Evolutionary conservation across 768 basidiomycete genomes (phyloP).

Genomic region (Scleroderma bovista): DNA sequence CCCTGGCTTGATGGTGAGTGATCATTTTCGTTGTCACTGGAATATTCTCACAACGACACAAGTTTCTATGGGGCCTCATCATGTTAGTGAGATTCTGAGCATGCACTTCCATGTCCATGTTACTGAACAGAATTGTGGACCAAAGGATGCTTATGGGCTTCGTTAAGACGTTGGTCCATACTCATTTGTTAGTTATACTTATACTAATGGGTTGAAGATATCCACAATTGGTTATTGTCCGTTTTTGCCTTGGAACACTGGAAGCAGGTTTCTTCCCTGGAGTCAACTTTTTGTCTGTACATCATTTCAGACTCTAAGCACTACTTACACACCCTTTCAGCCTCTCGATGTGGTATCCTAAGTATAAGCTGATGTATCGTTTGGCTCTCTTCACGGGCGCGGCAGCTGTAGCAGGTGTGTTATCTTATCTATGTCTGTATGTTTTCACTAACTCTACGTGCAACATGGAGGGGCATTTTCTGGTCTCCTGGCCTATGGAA

Average conservation of each 20-base stretch:
- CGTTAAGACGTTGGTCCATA: conserved; percentile 45
- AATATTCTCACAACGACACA: not conserved
- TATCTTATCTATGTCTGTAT: not conserved
- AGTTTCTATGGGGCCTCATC: conserved; percentile 59
- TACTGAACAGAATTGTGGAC: not conserved
- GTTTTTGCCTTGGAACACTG: conserved; percentile 51
- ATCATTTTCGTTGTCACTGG: not conserved
- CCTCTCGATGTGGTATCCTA: conserved; percentile 58
- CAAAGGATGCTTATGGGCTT: conserved; percentile 57
- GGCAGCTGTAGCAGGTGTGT: conserved; percentile 46
- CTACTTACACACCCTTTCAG: conserved; percentile 19
- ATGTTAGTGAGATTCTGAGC: conserved; percentile 35
- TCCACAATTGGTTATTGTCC: conserved; percentile 49
- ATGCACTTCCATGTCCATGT: not conserved
- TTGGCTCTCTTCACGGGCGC: conserved; percentile 58
- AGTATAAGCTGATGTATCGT: conserved; percentile 48
- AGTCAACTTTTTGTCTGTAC: conserved; percentile 52
- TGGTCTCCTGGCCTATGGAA: conserved; percentile 47
- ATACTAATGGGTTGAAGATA: conserved; percentile 33
- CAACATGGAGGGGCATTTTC: conserved; percentile 39
- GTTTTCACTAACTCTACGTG: not conserved
- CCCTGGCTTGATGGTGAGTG: conserved; percentile 51
- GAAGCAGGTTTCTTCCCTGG: conserved; percentile 69
- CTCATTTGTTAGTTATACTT: not conserved
- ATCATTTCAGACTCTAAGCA: conserved; percentile 20